Base-by-base conservation (phyloP, 2,329 filamentous ascomycete genomes). In the Beauveria rudraprayagi region DNA sequence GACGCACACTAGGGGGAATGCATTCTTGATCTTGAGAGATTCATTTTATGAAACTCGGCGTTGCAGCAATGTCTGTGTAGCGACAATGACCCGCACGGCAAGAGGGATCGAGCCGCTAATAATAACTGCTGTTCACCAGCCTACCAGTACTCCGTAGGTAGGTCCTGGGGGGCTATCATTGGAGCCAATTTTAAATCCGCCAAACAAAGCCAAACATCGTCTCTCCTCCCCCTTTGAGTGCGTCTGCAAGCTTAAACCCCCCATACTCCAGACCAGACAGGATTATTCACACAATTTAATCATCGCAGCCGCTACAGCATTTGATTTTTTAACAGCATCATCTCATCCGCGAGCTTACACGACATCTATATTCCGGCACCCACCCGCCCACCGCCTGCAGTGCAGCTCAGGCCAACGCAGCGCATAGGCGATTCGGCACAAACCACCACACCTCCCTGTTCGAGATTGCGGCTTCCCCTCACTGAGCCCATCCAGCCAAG, bases 181-280 rank as follows among this genome's bases (percentile, higher is more conserved):
- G 54, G 54, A 7, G 43, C 56, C 56, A 60, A 60, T 52, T 60
- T 60, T 52, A 60, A 52, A 53, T 46, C 56, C 56, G 47, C 56
- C 56, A 60, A 52, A 47, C 41, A 46, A 52, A 0, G 11, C 28
- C 19, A 48, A 46, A 24, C 34, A 19, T 24, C 24, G 8, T 9
- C 34, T 30, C 55, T 53, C 46, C 2, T 53, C 28, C 47, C 56
- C 22, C 37, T 52, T 34, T 40, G 14, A 37, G 10, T 37, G 11
- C 34, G 34, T 37, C 34, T 11, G n/a, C 24, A 57, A 26, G 30
- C 34, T 44, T 43, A n/a, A 16, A 26, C 17, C 44, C 14, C 30
- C 3, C n/a, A 57, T 50, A 34, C 44, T 10, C 26, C n/a, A 14
- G 24, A n/a, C 28, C 1, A 56, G 41, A 57, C 55, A 37, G 30